Percentiles rank a stretch among this genome's conserved stretches.
Conservation (phyloP, 148 eudicot genomes). For the Polygonum maritimum region DNA sequence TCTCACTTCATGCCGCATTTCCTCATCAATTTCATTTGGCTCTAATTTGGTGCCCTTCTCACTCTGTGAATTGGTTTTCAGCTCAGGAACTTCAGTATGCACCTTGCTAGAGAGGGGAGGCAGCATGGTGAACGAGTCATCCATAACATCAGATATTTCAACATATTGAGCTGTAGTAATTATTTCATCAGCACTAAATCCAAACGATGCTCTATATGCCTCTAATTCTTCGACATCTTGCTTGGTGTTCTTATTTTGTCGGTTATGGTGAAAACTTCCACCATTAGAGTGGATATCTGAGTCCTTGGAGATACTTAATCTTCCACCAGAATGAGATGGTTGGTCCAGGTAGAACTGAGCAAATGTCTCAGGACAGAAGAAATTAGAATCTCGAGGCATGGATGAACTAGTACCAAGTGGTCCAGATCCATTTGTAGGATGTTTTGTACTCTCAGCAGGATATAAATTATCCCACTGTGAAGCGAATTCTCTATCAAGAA, state of each 20-base stretch:
- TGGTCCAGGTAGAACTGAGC: constrained; percentile 91
- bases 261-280: constrained; percentile 49
- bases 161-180: constrained; percentile 80
- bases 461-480: constrained; percentile 45
- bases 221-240: constrained; percentile 90
- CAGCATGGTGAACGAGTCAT: constrained; percentile 63
- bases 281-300: constrained; percentile 61
- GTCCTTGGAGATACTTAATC: constrained; percentile 82
- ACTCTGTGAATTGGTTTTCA: constrained; percentile 20
- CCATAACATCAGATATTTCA: constrained; percentile 77
- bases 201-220: constrained; percentile 97
- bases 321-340: constrained; percentile 73
- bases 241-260: constrained; percentile 54
- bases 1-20: constrained; percentile 14
- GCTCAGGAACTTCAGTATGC: constrained; percentile 26
- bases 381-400: constrained; percentile 68
- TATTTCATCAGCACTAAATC: constrained; percentile 98
- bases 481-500: constrained; percentile 39
- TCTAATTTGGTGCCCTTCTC: constrained; percentile 28
- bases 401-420: constrained; percentile 31
- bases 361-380: constrained; percentile 96
- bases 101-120: constrained; percentile 46
- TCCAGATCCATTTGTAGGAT: constrained; percentile 37
- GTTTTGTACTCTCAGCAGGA: constrained; percentile 37
- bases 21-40: constrained; percentile 21